Conservation (phyloP, 768 basidiomycete genomes). For the Hericium rajendrae region DNA sequence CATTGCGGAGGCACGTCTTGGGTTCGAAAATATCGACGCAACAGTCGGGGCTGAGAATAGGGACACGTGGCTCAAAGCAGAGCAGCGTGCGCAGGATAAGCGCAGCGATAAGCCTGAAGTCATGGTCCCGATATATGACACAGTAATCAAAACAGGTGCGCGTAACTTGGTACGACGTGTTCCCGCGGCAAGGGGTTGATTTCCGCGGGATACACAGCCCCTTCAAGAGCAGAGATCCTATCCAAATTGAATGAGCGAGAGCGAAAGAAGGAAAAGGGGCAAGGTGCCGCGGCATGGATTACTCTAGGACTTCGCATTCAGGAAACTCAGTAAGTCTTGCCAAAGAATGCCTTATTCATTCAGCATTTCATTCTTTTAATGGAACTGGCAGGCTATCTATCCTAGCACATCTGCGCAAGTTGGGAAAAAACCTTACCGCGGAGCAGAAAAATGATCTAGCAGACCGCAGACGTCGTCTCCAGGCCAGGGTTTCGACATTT, state of each 20-base stretch:
- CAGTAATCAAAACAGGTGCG: neutral
- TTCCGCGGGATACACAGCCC: neutral
- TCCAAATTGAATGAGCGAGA: neutral
- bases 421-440: neutral
- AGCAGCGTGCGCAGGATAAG: neutral
- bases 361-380: neutral
- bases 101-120: neutral
- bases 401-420: neutral
- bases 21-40: neutral
- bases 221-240: neutral
- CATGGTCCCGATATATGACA: neutral
- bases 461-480: neutral
- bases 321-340: neutral
- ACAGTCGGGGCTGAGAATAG: neutral
- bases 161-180: too few species aligned
- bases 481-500: neutral
- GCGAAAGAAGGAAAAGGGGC: neutral
- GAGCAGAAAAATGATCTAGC: neutral
- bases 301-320: neutral
- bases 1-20: neutral
- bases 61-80: neutral
- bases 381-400: neutral
- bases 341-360: neutral
- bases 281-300: neutral
- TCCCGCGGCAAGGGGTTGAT: neutral